phyloP scores from a whole-genome alignment of 2,329 filamentous ascomycete species.

The Neofusicoccum umdonicola region DNA sequence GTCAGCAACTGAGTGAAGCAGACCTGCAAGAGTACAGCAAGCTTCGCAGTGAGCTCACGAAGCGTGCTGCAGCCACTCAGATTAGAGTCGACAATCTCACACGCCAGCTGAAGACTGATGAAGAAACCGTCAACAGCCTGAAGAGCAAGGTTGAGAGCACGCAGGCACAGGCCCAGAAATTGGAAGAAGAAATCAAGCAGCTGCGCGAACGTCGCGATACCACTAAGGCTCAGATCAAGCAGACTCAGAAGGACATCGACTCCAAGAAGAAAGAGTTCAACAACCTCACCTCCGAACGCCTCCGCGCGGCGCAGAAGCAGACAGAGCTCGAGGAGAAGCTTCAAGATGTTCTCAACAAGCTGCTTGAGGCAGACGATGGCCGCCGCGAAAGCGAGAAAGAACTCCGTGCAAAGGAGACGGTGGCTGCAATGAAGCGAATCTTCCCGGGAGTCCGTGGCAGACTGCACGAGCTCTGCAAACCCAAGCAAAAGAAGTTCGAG shows the following conservation, averaged over 20 bases:
- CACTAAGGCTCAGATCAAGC: conserved; percentile 60
- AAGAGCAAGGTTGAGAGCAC: conserved; percentile 82
- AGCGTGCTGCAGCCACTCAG: conserved; percentile 76
- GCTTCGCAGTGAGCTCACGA: conserved; percentile 79
- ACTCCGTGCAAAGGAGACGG: conserved; percentile 73
- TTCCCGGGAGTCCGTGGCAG: conserved; percentile 82
- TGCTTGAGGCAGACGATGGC: conserved; percentile 82
- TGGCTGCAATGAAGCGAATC: conserved; percentile 82
- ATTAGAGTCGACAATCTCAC: conserved; percentile 81
- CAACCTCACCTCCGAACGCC: conserved; percentile 76
- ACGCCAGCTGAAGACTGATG: conserved; percentile 85
- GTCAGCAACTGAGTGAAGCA: conserved; percentile 77
- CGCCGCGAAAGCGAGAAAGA: conserved; percentile 84
- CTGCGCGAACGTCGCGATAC: conserved; percentile 67
- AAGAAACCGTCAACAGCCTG: conserved; percentile 84
- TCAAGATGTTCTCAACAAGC: conserved; percentile 72
- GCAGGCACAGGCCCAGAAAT: conserved; percentile 69
- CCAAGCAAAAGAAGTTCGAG: conserved; percentile 95
- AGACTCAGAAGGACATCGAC: conserved; percentile 75
- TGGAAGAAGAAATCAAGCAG: conserved; percentile 67
- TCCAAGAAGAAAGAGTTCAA: conserved; percentile 90
- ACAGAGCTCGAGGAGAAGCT: conserved; percentile 93
- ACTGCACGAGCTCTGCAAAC: conserved; percentile 86
- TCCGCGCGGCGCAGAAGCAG: conserved; percentile 74
- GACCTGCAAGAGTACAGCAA: conserved; percentile 89